Conservation (phyloP, 176 grass and related monocot species). For the Rhynchospora pubera region DNA sequence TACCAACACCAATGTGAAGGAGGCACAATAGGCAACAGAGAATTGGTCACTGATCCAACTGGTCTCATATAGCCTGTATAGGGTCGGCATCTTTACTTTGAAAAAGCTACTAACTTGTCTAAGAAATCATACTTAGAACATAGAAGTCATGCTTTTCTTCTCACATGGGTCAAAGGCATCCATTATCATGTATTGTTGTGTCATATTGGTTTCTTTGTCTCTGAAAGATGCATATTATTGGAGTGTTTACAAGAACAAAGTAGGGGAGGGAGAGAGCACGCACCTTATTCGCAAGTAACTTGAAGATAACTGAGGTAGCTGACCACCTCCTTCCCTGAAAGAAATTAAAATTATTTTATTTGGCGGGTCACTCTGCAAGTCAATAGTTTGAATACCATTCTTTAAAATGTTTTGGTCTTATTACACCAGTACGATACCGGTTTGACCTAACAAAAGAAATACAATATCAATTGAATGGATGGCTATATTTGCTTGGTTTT, state of each 20-base stretch:
- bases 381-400: neutral
- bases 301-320: slow-evolving; percentile 60
- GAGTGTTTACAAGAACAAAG: neutral
- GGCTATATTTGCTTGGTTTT: neutral
- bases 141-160: no score
- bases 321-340: slow-evolving; percentile 58
- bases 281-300: slow-evolving; percentile 80
- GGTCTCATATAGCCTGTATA: neutral
- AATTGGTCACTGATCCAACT: neutral
- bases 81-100: no score
- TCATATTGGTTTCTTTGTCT: neutral
- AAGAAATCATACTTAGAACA: no score
- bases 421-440: neutral
- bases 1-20: neutral
- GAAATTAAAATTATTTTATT: slow-evolving; percentile 12
- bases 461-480: neutral
- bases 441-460: slow-evolving; percentile 10
- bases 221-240: neutral
- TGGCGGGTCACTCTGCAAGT: neutral
- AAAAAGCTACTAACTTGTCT: neutral
- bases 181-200: neutral
- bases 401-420: neutral
- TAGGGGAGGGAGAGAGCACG: slow-evolving; percentile 15
- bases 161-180: no score
- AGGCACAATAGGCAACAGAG: neutral